Percentiles rank a stretch among this genome's conserved stretches.
These are phyloP conservation scores for Zangia roseola DNA, from an alignment of 768 basidiomycete species.

Conservation along the genomic window DNA sequence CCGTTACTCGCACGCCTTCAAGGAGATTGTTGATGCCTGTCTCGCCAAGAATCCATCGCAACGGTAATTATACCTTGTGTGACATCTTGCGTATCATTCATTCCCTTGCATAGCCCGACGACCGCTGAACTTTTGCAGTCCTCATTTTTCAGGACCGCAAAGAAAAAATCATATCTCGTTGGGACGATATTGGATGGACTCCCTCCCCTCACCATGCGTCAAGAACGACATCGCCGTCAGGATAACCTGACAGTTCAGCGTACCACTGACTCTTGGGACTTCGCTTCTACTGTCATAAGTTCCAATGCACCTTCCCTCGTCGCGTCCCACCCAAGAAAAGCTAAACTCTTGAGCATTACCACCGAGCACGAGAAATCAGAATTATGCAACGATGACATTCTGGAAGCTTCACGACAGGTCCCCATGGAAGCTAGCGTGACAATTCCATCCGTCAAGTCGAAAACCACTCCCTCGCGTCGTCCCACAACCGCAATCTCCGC, in stretches of 20 bases:
- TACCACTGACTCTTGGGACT: slow-evolving; percentile 83
- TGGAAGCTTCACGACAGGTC: neutral
- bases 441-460: neutral
- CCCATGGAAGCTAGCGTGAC: neutral
- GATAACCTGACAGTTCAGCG: slow-evolving; percentile 38
- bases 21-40: slow-evolving; percentile 81
- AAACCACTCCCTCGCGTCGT: neutral
- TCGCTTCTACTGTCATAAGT: slow-evolving; percentile 46
- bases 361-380: slow-evolving; percentile 7
- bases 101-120: slow-evolving; percentile 55
- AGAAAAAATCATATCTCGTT: slow-evolving; percentile 78
- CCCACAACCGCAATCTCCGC: slow-evolving; percentile 6
- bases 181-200: slow-evolving; percentile 70
- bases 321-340: slow-evolving; percentile 7
- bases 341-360: slow-evolving; percentile 1
- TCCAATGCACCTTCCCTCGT: slow-evolving; percentile 28
- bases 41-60: slow-evolving; percentile 80
- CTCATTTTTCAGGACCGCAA: slow-evolving; percentile 76
- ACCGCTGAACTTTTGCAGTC: slow-evolving; percentile 75
- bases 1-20: slow-evolving; percentile 79
- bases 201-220: slow-evolving; percentile 69
- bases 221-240: slow-evolving; percentile 58
- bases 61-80: slow-evolving; percentile 43
- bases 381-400: slow-evolving; percentile 4
- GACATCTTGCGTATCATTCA: neutral